A percentile compares a stretch with the other conserved stretches of the same genome.
These are phyloP conservation scores for Ascoidea tarda DNA, from an alignment of 805 yeast species.

Conservation along the genomic window DNA sequence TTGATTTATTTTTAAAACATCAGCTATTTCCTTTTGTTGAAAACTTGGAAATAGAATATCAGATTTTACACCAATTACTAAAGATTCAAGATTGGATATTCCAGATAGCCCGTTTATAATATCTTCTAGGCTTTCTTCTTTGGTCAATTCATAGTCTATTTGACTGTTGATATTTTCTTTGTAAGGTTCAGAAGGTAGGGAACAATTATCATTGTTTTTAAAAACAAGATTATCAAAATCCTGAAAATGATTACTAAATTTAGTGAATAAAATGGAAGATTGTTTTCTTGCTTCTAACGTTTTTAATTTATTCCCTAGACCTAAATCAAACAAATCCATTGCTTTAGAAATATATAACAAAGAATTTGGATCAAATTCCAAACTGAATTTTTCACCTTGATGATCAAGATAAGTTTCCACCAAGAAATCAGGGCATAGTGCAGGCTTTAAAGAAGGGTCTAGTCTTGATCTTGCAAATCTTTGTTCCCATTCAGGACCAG, in stretches of 20 bases:
- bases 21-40: constrained; percentile 80
- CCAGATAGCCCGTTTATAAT: constrained; percentile 49
- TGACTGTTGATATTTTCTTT: constrained; percentile 42
- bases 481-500: constrained; percentile 96
- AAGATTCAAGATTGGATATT: constrained; percentile 47
- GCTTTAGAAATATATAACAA: constrained; percentile 81
- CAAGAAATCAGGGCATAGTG: constrained; percentile 83
- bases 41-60: constrained; percentile 87
- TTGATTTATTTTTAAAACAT: constrained; percentile 30
- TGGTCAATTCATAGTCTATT: constrained; percentile 25
- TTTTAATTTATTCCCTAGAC: constrained; percentile 28
- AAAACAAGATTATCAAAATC: constrained; percentile 5
- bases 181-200: constrained; percentile 21
- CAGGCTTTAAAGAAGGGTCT: constrained; percentile 66
- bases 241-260: constrained; percentile 12
- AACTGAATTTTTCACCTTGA: constrained; percentile 86
- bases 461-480: constrained; percentile 83
- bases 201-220: constrained; percentile 13
- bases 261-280: constrained; percentile 19
- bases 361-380: constrained; percentile 86
- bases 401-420: constrained; percentile 91
- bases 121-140: constrained; percentile 46
- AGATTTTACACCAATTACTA: constrained; percentile 86
- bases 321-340: constrained; percentile 86
- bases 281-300: constrained; percentile 28